Evolutionary conservation across 352 stramenopile genomes (phyloP).

Genomic region (Blastocystis sp.): DNA sequence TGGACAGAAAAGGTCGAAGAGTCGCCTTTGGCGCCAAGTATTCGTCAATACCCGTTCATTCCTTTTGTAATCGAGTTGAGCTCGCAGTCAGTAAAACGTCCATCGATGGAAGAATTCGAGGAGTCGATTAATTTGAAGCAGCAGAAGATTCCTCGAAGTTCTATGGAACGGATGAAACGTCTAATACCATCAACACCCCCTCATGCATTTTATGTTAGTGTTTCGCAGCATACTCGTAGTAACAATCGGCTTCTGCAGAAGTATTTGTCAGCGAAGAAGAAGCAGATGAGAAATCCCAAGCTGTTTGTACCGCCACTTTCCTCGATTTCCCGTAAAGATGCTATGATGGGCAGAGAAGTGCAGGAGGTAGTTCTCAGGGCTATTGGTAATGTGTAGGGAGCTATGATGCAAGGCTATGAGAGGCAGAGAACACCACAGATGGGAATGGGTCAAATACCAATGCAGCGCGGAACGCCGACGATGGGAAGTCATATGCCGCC

Average conservation of each 20-base stretch:
- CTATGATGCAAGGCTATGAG: not conserved
- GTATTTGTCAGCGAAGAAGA: not conserved
- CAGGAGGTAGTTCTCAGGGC: not conserved
- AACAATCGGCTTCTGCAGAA: slow-evolving; percentile 25
- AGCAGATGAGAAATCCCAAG: slow-evolving; percentile 21
- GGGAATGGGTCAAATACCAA: not conserved
- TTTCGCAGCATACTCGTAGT: not conserved
- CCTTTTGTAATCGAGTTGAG: not conserved
- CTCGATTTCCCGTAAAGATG: not conserved
- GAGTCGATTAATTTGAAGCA: not conserved
- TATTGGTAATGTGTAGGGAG: not conserved
- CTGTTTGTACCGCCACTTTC: not conserved
- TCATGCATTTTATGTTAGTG: not conserved
- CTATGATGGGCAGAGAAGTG: not conserved
- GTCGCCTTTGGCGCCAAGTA: not conserved
- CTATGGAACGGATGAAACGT: not conserved
- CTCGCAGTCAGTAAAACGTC: not conserved
- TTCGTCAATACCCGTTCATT: not conserved
- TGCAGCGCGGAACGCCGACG: not conserved
- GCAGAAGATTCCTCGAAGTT: not conserved
- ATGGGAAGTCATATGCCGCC: not conserved
- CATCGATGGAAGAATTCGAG: not conserved
- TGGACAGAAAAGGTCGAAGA: not conserved
- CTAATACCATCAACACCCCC: not conserved
- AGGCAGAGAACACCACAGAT: not conserved